phyloP scores from a whole-genome alignment of 169 alveolate species.

The Perkinsus chesapeaki region DNA sequence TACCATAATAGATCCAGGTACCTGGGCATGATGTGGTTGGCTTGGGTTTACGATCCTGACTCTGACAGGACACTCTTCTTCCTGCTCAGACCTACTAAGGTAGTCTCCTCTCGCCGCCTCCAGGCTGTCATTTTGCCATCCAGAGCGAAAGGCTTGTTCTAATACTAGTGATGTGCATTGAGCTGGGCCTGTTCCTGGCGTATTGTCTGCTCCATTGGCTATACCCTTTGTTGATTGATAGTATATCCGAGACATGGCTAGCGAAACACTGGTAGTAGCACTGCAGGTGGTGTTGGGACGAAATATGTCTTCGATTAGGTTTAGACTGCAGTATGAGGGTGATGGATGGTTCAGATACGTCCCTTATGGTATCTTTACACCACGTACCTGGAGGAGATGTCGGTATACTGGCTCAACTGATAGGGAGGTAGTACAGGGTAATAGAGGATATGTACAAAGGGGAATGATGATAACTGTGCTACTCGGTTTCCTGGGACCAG shows the following conservation, averaged over 20 bases:
- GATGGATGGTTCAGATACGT: not conserved
- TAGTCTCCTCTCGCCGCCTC: not conserved
- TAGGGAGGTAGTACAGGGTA: no score
- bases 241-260: not conserved
- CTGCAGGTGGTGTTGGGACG: not conserved
- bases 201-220: not conserved
- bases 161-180: not conserved
- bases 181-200: not conserved
- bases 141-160: not conserved
- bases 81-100: not conserved
- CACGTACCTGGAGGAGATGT: not conserved
- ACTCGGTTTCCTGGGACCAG: not conserved
- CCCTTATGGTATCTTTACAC: not conserved
- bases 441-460: no score
- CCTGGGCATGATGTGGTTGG: not conserved
- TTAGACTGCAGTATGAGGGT: not conserved
- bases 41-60: not conserved
- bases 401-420: not conserved
- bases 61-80: not conserved
- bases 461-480: no score
- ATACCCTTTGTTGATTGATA: not conserved
- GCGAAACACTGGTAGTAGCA: not conserved
- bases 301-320: not conserved
- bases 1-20: not conserved
- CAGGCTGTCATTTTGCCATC: no score